A percentile compares a stretch with the other conserved stretches of the same genome.
Evolutionary conservation across 805 yeast species (phyloP).

Genomic region (Hanseniaspora meyeri): DNA sequence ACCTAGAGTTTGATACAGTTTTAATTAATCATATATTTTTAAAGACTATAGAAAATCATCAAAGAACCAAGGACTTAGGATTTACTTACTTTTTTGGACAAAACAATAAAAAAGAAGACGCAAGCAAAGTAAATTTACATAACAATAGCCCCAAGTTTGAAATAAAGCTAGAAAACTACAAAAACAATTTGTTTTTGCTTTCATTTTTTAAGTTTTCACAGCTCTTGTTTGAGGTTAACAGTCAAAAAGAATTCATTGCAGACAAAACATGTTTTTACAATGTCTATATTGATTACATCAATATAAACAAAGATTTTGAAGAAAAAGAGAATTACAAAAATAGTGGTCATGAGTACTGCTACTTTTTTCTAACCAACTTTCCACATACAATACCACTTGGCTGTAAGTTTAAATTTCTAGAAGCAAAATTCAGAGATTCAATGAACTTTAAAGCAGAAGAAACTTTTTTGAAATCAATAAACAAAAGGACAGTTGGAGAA

Average conservation of each 20-base stretch:
- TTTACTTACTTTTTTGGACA: not conserved
- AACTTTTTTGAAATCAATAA: conserved; percentile 67
- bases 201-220: not conserved
- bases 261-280: conserved; percentile 48
- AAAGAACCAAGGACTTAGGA: not conserved
- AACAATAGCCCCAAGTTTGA: not conserved
- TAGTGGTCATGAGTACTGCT: not conserved
- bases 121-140: not conserved
- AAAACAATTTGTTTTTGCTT: not conserved
- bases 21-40: not conserved
- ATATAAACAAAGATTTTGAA: conserved; percentile 68
- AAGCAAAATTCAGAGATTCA: conserved; percentile 63
- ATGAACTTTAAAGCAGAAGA: conserved; percentile 86
- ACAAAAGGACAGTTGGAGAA: conserved; percentile 47
- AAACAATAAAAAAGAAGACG: not conserved
- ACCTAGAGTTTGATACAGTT: not conserved
- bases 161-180: not conserved
- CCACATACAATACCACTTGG: conserved; percentile 78
- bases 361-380: conserved; percentile 24
- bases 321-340: conserved; percentile 38
- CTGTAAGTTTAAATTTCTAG: conserved; percentile 65
- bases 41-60: not conserved
- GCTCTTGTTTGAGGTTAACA: not conserved
- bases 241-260: conserved; percentile 12
- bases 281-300: conserved; percentile 66